Percentiles rank a stretch among this genome's conserved stretches.
Evolutionary conservation across 75 land plant species (phyloP).

Genomic region (Cunninghamia lanceolata): DNA sequence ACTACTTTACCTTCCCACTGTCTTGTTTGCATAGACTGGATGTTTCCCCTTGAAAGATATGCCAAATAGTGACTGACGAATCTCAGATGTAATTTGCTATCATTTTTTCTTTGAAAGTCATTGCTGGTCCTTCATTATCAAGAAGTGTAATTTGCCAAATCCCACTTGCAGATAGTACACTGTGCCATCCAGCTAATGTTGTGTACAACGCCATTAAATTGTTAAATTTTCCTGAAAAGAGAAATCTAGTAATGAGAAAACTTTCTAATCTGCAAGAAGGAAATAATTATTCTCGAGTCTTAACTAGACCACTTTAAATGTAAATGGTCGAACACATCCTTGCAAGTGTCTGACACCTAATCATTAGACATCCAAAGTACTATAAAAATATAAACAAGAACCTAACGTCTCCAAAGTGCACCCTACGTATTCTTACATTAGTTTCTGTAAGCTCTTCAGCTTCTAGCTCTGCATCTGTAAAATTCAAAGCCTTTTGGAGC

Average conservation of each 20-base stretch:
- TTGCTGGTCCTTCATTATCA: neutral
- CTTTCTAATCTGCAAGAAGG: neutral
- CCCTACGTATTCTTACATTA: neutral
- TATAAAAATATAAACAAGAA: neutral
- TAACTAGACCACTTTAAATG: neutral
- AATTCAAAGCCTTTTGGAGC: constrained; percentile 44
- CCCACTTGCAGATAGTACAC: neutral
- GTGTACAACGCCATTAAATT: neutral
- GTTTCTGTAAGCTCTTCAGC: neutral
- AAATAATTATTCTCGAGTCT: neutral
- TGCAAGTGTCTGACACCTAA: neutral
- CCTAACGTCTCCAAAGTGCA: neutral
- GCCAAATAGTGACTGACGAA: neutral
- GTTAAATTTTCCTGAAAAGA: neutral
- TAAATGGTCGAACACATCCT: neutral
- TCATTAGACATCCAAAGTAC: neutral
- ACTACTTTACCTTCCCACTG: neutral
- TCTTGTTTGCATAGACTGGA: neutral
- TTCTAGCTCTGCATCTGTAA: constrained; percentile 34
- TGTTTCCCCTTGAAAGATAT: neutral
- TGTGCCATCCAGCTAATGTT: neutral
- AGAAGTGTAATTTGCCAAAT: neutral
- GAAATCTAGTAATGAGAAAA: neutral
- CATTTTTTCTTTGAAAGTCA: neutral
- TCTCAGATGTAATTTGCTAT: neutral